Percentiles rank a stretch among this genome's conserved stretches.
Evolutionary conservation across 176 grass and related monocot species (phyloP).

Genomic region (Cymbopogon citratus): DNA sequence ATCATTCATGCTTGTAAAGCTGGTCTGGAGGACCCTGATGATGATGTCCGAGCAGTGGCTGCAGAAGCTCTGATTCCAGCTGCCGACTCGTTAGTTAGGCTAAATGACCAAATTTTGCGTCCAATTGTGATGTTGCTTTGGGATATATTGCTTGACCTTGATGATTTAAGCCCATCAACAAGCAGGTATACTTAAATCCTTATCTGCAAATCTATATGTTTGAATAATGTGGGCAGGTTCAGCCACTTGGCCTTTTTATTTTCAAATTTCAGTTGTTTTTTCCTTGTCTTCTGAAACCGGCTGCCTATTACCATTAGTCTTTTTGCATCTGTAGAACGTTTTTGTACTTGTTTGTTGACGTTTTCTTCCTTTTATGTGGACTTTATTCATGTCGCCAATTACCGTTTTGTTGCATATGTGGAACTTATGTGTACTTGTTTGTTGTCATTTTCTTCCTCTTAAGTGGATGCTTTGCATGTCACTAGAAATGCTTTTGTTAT

Average conservation of each 20-base stretch:
- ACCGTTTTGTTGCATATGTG: background rate
- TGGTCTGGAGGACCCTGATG: slow-evolving; percentile 92
- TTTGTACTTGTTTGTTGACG: background rate
- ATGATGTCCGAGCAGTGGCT: slow-evolving; percentile 97
- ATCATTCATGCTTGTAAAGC: slow-evolving; percentile 89
- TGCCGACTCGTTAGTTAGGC: slow-evolving; percentile 72
- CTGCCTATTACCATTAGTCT: background rate
- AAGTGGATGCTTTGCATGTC: background rate
- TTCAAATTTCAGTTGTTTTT: background rate
- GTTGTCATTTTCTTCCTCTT: background rate
- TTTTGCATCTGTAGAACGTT: background rate
- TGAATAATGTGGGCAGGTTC: background rate
- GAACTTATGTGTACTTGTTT: background rate
- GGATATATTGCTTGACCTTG: slow-evolving; percentile 98
- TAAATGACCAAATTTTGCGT: slow-evolving; percentile 77
- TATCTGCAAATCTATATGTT: slow-evolving; percentile 4
- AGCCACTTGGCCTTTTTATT: background rate
- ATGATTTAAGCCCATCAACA: slow-evolving; percentile 96
- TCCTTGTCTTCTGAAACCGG: slow-evolving; percentile 10
- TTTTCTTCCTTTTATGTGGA: slow-evolving; percentile 13
- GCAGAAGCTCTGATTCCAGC: slow-evolving; percentile 96
- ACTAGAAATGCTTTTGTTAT: background rate
- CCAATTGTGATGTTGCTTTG: slow-evolving; percentile 96
- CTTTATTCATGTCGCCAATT: background rate
- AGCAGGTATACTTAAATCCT: slow-evolving; percentile 67